Evolutionary conservation across 352 stramenopile genomes (phyloP), one percentile per base, ranked within the genome.

Genomic region (Phytophthora fragariae): DNA sequence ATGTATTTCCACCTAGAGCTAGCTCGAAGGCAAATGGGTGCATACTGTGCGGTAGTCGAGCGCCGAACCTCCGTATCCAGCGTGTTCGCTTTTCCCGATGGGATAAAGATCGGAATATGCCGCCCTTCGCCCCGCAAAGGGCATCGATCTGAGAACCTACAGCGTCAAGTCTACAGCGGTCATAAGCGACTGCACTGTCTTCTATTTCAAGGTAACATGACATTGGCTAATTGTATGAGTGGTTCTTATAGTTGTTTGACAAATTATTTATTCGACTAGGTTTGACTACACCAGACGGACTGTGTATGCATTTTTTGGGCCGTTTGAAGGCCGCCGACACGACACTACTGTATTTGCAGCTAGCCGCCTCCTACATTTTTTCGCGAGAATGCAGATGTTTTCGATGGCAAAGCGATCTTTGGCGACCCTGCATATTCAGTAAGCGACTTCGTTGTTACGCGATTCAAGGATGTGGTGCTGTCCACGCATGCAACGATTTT

Each of bases 31-130:
- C 31, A 44, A 39, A 59, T 41, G 31, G 12, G 12, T 39, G 3
- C 21, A 5, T 66, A 66, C 31, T 66, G 62, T 21, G 21, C 5
- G 4, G 52, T 52, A 19, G 46, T 68, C 15, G 24, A 49, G 15
- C 24, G 17, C 7, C 10, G 50, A 60, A 61, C 21, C 37, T 47
- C 52, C 1, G 21, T 31, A 9, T 6, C 27, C 7, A 11, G 10
- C 5, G 46, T 62, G 1, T 69, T 69, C 37, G 41, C 41, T 27
- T 69, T 69, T 41, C 52, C 53, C 2, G 62, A 69, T 3, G 41
- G 62, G 1, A 52, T 53, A 3, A 69, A 62, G 27, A 44, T 62
- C 10, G 24, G 29, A 21, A 69, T 62, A 24, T 62, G 53, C 1
- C 53, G 29, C 29, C 53, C 52, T 17, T 47, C 39, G 6, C 52